Base-by-base conservation (phyloP, 768 basidiomycete species). In the Pleurotus tuoliensis region DNA sequence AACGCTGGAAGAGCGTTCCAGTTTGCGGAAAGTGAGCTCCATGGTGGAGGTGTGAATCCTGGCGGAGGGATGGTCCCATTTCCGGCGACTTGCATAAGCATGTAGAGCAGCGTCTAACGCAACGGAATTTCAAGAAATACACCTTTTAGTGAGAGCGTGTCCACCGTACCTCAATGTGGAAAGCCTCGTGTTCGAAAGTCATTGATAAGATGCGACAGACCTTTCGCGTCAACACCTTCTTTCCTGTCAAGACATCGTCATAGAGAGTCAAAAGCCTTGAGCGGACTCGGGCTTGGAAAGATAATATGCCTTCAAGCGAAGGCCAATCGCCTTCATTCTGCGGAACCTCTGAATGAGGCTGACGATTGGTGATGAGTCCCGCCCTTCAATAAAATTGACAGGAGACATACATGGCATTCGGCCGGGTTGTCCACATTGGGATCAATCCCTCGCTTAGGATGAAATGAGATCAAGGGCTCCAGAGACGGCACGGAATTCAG, bases 321-420 rank as follows among this genome's bases (percentile, higher is more conserved):
- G 97, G 97, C 97, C 97, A 99, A 58, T 94, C 94, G 59, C 85
- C 86, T 47, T 91, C 80, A 0, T 75, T 75, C 46, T 79, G 64
- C 1, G 97, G 97, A 2, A 98, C 96, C 62, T 87, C 78, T 0
- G 94, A 97, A 69, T 98, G 97, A 2, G 87, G 76, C 91, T 98
- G 65, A 45, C 27, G 30, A 40, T 15, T 47, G 1, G 44, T 40
- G 6, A 56, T 47, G 40, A 47, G 24, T 18, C 30, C 51, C 15
- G 15, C 8, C 13, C 22, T 3, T 8, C 27, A 57, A 13, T 8
- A 30, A 11, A n/a, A 37, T 34, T 15, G 27, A 16, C 4, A 16
- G 47, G 20, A 27, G 20, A 70, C 86, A 52, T 69, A 94, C 92
- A 66, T 98, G 94, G 59, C 90, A 91, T 67, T 86, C 74, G 3